phyloP scores from a whole-genome alignment of 106 monocot genomes.

The Dendrobium catenatum region DNA sequence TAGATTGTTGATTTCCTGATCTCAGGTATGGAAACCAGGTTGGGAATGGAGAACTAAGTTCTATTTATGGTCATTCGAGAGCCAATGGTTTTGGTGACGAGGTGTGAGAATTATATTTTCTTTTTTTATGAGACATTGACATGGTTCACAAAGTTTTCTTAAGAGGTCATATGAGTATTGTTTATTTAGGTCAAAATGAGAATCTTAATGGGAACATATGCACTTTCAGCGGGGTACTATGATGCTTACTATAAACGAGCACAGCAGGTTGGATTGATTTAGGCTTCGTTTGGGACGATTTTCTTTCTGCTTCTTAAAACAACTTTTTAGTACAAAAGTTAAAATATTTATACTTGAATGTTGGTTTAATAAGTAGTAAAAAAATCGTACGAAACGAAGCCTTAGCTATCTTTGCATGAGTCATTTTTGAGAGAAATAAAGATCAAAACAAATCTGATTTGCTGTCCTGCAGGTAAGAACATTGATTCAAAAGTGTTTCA shows the following conservation, averaged over 20 bases:
- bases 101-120: slow-evolving; percentile 25
- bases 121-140: neutral
- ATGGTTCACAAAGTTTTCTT: neutral
- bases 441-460: slow-evolving; percentile 5
- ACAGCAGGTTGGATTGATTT: slow-evolving; percentile 61
- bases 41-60: slow-evolving; percentile 57
- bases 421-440: neutral
- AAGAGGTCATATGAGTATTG: neutral
- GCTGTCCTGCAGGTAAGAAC: slow-evolving; percentile 78
- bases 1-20: slow-evolving; percentile 1
- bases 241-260: slow-evolving; percentile 97
- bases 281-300: no score
- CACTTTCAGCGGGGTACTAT: slow-evolving; percentile 90
- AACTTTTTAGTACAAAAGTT: no score
- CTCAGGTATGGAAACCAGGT: slow-evolving; percentile 78
- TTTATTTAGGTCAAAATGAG: slow-evolving; percentile 87
- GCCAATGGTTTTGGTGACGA: slow-evolving; percentile 81
- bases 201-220: slow-evolving; percentile 99
- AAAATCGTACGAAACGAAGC: no score
- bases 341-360: no score
- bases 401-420: neutral
- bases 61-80: slow-evolving; percentile 75
- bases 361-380: no score
- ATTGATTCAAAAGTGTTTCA: slow-evolving; percentile 84
- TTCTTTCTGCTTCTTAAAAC: no score